A percentile compares a stretch with the other conserved stretches of the same genome.
These are phyloP conservation scores for Dothidotthia symphoricarpi DNA, from an alignment of 2,329 filamentous ascomycete species.

Conservation along the genomic window DNA sequence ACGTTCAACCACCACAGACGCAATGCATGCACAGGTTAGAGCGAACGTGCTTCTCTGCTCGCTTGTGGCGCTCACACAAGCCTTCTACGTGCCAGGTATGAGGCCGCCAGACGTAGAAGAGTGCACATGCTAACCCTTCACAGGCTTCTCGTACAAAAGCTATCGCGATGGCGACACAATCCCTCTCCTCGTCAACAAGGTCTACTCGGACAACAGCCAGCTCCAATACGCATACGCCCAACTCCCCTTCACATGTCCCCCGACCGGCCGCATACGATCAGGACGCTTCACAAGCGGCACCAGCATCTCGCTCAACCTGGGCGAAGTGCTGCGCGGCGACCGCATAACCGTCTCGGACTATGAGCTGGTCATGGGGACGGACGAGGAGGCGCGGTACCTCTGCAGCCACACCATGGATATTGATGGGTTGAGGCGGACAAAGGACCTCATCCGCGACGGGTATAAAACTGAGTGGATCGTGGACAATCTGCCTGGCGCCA, in stretches of 20 bases:
- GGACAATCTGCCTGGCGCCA: constrained; percentile 85
- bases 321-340: constrained; percentile 83
- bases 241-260: constrained; percentile 81
- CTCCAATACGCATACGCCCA: constrained; percentile 91
- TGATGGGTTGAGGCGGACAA: constrained; percentile 64
- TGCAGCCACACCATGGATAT: constrained; percentile 67
- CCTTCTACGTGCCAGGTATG: constrained; percentile 84
- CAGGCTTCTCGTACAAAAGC: constrained; percentile 79
- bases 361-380: constrained; percentile 72
- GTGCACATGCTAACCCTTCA: not conserved
- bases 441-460: constrained; percentile 70
- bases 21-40: constrained; percentile 21
- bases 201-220: constrained; percentile 85
- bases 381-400: constrained; percentile 69
- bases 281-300: constrained; percentile 72
- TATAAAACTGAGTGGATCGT: constrained; percentile 94
- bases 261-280: constrained; percentile 64
- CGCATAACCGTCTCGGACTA: constrained; percentile 83
- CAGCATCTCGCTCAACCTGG: constrained; percentile 77
- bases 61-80: constrained; percentile 50
- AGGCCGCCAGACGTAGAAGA: not conserved
- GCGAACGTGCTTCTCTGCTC: constrained; percentile 12
- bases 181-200: constrained; percentile 86
- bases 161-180: constrained; percentile 75
- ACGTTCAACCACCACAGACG: constrained; percentile 1